Evolutionary conservation across 2,329 filamentous ascomycete species (phyloP).

Genomic region (Botrytis fragariae): DNA sequence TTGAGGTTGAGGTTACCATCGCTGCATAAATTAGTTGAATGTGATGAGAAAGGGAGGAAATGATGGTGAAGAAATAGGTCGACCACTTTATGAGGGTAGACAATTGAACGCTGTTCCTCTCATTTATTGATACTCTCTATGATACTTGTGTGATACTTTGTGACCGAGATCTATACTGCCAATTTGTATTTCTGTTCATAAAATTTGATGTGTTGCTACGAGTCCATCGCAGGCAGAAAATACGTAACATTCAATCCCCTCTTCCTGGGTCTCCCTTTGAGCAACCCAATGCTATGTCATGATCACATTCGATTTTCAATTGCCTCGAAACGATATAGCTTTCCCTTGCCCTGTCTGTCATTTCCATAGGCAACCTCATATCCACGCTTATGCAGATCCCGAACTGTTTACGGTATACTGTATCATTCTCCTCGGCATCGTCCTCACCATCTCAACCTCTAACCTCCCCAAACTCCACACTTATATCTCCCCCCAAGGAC

Average conservation of each 20-base stretch:
- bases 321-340: not conserved
- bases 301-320: not conserved
- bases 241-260: not conserved
- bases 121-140: not conserved
- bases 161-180: not conserved
- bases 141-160: not conserved
- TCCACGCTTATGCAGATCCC: not conserved
- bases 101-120: slow-evolving; percentile 20
- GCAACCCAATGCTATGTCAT: not conserved
- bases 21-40: slow-evolving; percentile 60
- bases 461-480: not conserved
- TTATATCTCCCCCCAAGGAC: not conserved
- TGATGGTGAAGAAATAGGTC: slow-evolving; percentile 15
- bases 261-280: not conserved
- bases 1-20: slow-evolving; percentile 91
- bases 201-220: not conserved
- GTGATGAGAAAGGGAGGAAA: slow-evolving; percentile 17
- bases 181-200: not conserved
- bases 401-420: not conserved
- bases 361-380: not conserved
- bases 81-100: slow-evolving; percentile 10
- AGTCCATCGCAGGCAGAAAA: not conserved
- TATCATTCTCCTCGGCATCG: not conserved
- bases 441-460: not conserved
- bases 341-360: not conserved